Percentiles rank a stretch among this genome's conserved stretches.
These are phyloP conservation scores for Galerina marginata DNA, from an alignment of 768 basidiomycete species.

Conservation along the genomic window DNA sequence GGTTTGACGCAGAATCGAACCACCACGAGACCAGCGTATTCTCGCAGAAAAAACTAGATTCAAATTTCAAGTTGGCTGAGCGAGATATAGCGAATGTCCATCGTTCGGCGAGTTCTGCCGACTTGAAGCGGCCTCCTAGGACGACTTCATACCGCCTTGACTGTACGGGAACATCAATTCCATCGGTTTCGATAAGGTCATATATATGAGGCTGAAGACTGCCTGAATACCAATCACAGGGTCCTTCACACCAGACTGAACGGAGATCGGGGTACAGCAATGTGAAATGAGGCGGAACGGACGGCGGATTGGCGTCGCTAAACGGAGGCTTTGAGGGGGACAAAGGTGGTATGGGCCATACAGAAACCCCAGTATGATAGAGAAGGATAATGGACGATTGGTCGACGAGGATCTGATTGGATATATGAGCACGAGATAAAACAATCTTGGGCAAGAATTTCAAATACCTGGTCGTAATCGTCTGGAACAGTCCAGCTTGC, in stretches of 20 bases:
- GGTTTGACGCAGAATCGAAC: no score
- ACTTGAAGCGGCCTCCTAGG: not conserved
- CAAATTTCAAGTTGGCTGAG: not conserved
- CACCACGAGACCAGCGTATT: no score
- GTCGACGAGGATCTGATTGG: slow-evolving; percentile 13
- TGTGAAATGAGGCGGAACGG: not conserved
- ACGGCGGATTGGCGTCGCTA: not conserved
- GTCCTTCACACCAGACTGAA: slow-evolving; percentile 9
- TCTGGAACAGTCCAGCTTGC: slow-evolving; percentile 21
- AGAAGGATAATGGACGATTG: slow-evolving; percentile 13
- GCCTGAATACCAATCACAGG: slow-evolving; percentile 25
- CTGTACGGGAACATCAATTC: not conserved
- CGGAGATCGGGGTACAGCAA: not conserved
- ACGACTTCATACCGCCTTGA: slow-evolving; percentile 6
- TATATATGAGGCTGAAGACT: slow-evolving; percentile 7
- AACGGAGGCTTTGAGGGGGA: slow-evolving; percentile 2
- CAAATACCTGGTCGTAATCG: slow-evolving; percentile 16
- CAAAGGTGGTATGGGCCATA: slow-evolving; percentile 18
- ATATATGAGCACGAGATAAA: not conserved
- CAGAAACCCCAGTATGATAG: not conserved
- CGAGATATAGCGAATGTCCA: not conserved
- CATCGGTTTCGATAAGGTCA: not conserved
- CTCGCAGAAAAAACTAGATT: no score
- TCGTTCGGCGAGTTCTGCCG: slow-evolving; percentile 1
- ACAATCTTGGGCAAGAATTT: not conserved